Evolutionary conservation across 768 basidiomycete genomes (phyloP).

Genomic region (Leccinum arenicola): DNA sequence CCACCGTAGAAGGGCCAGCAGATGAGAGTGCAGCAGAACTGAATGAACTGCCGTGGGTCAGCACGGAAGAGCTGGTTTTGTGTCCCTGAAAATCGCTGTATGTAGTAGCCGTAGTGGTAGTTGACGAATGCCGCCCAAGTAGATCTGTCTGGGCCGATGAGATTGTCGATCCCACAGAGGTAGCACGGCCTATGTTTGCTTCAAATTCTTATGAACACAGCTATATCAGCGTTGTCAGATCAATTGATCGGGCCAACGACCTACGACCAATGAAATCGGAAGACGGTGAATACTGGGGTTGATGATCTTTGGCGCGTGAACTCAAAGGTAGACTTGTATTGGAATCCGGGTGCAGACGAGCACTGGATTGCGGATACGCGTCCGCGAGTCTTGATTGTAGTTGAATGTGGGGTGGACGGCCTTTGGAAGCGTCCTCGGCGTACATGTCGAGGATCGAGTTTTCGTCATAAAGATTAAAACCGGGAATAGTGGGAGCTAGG

Average conservation of each 20-base stretch:
- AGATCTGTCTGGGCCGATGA: conserved; percentile 27
- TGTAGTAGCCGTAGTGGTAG: conserved; percentile 25
- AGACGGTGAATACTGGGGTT: conserved; percentile 17
- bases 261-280: conserved; percentile 23
- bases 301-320: conserved; percentile 21
- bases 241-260: conserved; percentile 6
- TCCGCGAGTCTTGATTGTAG: conserved; percentile 24
- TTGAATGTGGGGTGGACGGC: conserved; percentile 18
- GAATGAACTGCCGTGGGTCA: conserved; percentile 16
- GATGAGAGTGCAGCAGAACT: conserved; percentile 19
- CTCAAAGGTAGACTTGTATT: conserved; percentile 6
- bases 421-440: conserved; percentile 14
- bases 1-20: conserved; percentile 24
- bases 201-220: conserved; percentile 16
- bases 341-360: conserved; percentile 15
- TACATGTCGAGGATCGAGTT: conserved; percentile 24
- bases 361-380: conserved; percentile 7
- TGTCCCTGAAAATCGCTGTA: conserved; percentile 16
- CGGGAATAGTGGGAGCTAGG: conserved; percentile 26
- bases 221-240: conserved; percentile 2
- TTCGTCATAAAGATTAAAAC: conserved; percentile 25
- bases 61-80: conserved; percentile 16
- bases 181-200: conserved; percentile 23
- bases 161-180: conserved; percentile 27
- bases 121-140: conserved; percentile 25